A percentile compares a stretch with the other conserved stretches of the same genome.
Conservation (phyloP, 2,329 filamentous ascomycete genomes). For the Fusarium nanum region DNA sequence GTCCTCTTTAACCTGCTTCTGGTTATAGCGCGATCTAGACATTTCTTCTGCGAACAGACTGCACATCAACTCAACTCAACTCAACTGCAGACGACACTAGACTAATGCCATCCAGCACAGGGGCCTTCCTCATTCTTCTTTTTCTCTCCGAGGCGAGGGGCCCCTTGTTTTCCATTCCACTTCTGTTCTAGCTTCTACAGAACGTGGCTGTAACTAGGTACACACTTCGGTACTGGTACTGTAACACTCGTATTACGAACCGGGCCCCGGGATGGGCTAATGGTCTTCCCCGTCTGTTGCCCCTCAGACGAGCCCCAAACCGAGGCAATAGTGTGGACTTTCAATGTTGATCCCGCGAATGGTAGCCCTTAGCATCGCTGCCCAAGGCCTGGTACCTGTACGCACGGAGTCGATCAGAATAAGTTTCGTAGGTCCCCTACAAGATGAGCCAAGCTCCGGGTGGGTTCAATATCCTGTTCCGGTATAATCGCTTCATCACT, state of each 20-base stretch:
- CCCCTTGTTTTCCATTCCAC: neutral
- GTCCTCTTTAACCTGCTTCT: neutral
- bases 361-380: constrained; percentile 5
- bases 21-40: neutral
- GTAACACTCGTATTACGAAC: neutral
- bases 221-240: neutral
- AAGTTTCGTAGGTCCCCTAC: neutral
- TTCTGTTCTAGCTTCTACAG: neutral
- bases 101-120: neutral
- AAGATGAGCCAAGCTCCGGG: constrained; percentile 2
- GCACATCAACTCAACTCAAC: constrained; percentile 9
- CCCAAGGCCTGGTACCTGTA: constrained; percentile 19
- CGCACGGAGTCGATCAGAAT: constrained; percentile 1
- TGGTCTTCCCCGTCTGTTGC: constrained; percentile 9
- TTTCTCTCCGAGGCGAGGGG: constrained; percentile 3
- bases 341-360: constrained; percentile 14
- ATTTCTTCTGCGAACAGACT: neutral
- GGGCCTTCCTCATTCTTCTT: neutral
- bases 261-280: neutral
- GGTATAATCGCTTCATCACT: constrained; percentile 17
- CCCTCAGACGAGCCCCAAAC: constrained; percentile 10
- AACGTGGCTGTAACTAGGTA: neutral
- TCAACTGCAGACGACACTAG: neutral
- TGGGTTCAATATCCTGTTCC: constrained; percentile 11
- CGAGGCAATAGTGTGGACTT: constrained; percentile 4